Evolutionary conservation across 148 eudicot genomes (phyloP), one percentile per base, ranked within the genome.

Genomic region (Rhododendron mucronatum): DNA sequence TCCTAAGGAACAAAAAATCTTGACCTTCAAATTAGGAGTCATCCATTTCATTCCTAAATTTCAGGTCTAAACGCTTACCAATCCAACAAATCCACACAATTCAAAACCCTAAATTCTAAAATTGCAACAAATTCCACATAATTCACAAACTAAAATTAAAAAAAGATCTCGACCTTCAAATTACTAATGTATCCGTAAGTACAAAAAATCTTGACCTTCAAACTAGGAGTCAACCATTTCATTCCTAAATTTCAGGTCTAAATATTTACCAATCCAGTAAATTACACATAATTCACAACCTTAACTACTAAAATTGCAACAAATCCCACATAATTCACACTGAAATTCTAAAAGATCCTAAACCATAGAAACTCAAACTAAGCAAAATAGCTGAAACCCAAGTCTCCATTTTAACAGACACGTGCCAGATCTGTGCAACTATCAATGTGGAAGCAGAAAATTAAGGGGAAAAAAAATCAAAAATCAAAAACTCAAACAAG

Each of bases 371-470:
- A 37, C 35, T 51, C 33, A 59, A 12, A 59, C 18, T 33, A 55
- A 18, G 2, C 33, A 47, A 3, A 12, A 44, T 37, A 71, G 47
- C 10, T 7, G 55, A 65, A 13, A n/a, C 77, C 59, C 18, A 9
- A 50, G n/a, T 63, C 30, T 63, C 30, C 71, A 63, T 63, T n/a
- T n/a, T 26, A 47, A 20, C 28, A 28, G 74, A 18, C 61, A 45
- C 61, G 11, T 6, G 30, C 51, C 85, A 88, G 88, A 88, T 88
- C 90, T 83, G 83, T 23, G 48, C 65, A 28, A 39, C 44, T 35
- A 2, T 45, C 86, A 85, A 83, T 86, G 87, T 39, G n/a, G 39
- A 79, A 7, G n/a, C 33, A 35, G 13, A 26, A 11, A 45, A 53
- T 10, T 26, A 3, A 55, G 16, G 0, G 0, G 0, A 33, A 55